These are phyloP conservation scores for Eimeria tenella DNA, from an alignment of 169 alveolate species.

Conservation along the genomic window DNA sequence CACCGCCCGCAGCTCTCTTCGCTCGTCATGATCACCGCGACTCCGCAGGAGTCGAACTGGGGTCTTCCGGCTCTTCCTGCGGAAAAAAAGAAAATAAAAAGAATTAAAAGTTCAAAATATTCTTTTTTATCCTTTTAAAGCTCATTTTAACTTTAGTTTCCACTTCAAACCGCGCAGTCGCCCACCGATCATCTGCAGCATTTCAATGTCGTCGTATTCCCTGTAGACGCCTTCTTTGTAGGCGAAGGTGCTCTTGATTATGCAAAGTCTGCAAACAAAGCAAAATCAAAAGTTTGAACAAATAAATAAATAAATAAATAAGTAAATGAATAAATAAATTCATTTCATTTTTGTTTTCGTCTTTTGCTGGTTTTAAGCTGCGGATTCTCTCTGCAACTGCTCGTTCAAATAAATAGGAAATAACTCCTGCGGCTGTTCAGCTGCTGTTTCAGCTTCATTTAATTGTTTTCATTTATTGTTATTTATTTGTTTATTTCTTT, in stretches of 20 bases:
- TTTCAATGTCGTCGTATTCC: conserved; percentile 67
- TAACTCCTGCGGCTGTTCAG: too few relatives aligned
- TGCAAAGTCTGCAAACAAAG: conserved; percentile 88
- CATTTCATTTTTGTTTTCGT: too few relatives aligned
- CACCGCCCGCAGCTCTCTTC: not conserved
- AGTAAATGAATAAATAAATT: too few relatives aligned
- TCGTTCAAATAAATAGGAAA: too few relatives aligned
- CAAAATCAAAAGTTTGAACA: too few relatives aligned
- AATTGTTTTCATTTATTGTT: too few relatives aligned
- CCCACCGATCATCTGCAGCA: conserved; percentile 80
- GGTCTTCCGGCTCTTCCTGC: conserved; percentile 99
- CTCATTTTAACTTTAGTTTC: too few relatives aligned
- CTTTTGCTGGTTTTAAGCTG: not conserved
- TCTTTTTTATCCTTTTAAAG: not conserved
- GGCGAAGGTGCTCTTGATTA: conserved; percentile 89
- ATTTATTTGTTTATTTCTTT: too few relatives aligned
- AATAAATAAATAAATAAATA: too few relatives aligned
- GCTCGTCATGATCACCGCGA: conserved; percentile 83
- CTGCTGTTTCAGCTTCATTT: too few relatives aligned
- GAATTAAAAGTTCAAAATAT: not conserved
- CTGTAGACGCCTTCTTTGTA: conserved; percentile 81
- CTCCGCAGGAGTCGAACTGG: conserved; percentile 98
- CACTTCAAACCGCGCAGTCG: not conserved
- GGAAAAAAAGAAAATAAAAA: not conserved
- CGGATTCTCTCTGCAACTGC: too few relatives aligned